Conservation (phyloP, 2,329 filamentous ascomycete genomes). For the Colletotrichum sp. region DNA sequence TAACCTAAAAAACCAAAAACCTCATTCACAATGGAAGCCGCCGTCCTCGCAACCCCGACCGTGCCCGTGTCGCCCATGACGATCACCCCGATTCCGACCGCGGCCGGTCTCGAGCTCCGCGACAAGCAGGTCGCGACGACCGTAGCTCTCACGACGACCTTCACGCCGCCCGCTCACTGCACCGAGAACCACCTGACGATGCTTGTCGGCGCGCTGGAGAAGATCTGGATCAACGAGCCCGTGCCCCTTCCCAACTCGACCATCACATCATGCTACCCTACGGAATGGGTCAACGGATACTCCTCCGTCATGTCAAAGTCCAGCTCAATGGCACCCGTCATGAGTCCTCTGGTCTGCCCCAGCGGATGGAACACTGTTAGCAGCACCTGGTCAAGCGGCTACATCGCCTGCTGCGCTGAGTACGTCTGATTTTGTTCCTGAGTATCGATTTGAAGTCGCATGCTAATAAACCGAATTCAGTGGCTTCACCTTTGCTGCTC, state of each 20-base stretch:
- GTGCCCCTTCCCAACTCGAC: conserved; percentile 14
- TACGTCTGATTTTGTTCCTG: not conserved
- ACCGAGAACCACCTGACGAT: conserved; percentile 16
- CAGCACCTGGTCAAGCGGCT: conserved; percentile 15
- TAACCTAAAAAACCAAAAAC: not conserved
- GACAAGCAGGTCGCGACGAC: not conserved
- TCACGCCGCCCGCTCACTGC: conserved; percentile 11
- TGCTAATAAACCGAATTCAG: not conserved
- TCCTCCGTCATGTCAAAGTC: conserved; percentile 3
- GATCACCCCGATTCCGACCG: not conserved
- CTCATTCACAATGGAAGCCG: not conserved
- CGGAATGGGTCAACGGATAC: conserved; percentile 13
- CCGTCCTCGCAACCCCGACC: not conserved
- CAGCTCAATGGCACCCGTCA: conserved; percentile 16
- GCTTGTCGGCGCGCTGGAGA: conserved; percentile 17
- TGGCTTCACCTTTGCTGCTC: conserved; percentile 13
- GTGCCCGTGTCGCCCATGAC: not conserved
- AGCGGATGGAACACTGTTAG: conserved; percentile 12
- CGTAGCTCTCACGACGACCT: conserved; percentile 15
- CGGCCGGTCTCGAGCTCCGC: not conserved
- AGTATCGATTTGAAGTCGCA: not conserved
- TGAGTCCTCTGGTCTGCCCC: conserved; percentile 14
- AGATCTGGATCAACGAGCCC: conserved; percentile 20
- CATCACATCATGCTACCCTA: conserved; percentile 10
- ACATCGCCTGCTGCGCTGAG: conserved; percentile 17